Base-by-base conservation (phyloP, 2,329 filamentous ascomycete genomes). In the Pseudophaeomoniella oleicola region DNA sequence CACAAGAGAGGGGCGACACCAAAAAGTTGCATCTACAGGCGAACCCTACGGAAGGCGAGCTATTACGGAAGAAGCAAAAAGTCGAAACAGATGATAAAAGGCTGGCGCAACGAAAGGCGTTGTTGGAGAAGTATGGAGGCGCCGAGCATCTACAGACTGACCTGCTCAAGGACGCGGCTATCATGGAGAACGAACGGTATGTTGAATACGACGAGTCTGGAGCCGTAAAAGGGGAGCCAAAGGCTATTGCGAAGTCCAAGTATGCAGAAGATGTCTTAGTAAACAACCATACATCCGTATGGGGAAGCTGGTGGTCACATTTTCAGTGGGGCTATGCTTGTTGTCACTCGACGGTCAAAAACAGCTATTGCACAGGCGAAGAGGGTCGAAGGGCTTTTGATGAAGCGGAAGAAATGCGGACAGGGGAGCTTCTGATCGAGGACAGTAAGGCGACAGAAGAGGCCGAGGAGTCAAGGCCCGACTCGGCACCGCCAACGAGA, bases 291-390 rank as follows among this genome's bases (percentile, higher is more conserved):
- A 85, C 75, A 3, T 79, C 81, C 0, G 79, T 94, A 3, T 98
- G 86, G 83, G 90, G 90, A 34, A 94, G 86, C 51, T 98, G 90
- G 90, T 98, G 90, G 90, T 74, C 77, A 37, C 78, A 84, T 52
- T 96, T 94, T 62, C 73, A 80, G 58, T 98, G 90, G 90, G 90
- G 90, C 1, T 98, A 94, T 58, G 73, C 82, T 15, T 98, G 90
- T 58, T 98, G 90, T 64, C 86, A 92, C 55, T 94, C 86, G 0
- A 79, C 77, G 15, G 74, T 93, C 43, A 94, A 93, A 62, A 96
- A 98, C 59, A 94, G 86, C 51, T 98, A 96, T 52, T 98, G 90
- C 57, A 96, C 88, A 0, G 90, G 90, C 16, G 84, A 90, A 42
- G 83, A 82, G 40, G 90, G 90, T 22, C 92, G 77, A 56, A 63